Base-by-base conservation (phyloP, 768 basidiomycete genomes). In the Boletus vermiculosoides region DNA sequence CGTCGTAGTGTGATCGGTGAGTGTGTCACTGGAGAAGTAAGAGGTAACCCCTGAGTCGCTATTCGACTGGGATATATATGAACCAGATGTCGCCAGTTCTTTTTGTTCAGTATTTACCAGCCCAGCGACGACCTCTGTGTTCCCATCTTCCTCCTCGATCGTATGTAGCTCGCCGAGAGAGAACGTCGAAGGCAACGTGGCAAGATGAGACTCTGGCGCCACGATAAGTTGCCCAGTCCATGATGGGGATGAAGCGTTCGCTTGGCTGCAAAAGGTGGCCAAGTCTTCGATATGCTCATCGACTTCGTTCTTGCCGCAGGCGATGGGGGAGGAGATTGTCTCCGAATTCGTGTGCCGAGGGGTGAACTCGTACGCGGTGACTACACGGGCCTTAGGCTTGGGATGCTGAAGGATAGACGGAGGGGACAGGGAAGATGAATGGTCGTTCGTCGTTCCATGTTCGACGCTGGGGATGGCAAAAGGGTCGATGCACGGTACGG, bases 11-110 rank as follows among this genome's bases (percentile, higher is more conserved):
- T 20, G 23, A 13, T 53, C 51, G 13, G 47, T 58, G 39, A 54
- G 51, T 2, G 56, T 33, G 47, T 57, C 55, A 15, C 34, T 41
- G 41, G 63, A 58, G 5, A 57, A 52, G 54, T 46, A 60, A 28
- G 46, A 16, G 4, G 46, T 55, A 42, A 45, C 10, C 34, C 18
- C 48, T n/a, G 61, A 52, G 20, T 34, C n/a, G 12, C 40, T 50
- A 45, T 34, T 52, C 23, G 46, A 55, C 20, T 3, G 15, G 33
- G 55, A 55, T 34, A 33, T 25, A 20, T 12, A 50, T 18, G 51
- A 49, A 25, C 31, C 20, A 40, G 50, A 48, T 13, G 18, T 18
- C 5, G 45, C 9, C 45, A 23, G 22, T 11, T 25, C 52, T 48
- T 41, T 25, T 54, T 36, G 56, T 11, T 42, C 49, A n/a, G 13